These are phyloP conservation scores for Leucocoprinus birnbaumii DNA, from an alignment of 768 basidiomycete genomes.

Conservation along the genomic window DNA sequence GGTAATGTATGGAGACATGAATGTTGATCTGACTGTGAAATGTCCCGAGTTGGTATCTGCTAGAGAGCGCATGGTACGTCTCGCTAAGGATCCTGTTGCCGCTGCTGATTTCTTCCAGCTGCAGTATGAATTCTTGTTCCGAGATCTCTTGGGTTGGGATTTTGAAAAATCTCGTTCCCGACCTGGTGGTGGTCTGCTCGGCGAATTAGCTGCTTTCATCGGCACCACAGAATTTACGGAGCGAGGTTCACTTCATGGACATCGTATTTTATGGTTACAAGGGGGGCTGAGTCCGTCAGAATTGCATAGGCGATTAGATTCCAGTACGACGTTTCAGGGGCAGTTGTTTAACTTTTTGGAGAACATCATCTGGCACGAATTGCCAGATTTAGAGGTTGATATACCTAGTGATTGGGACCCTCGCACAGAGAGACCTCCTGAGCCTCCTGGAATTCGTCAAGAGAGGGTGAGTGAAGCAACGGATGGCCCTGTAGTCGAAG, in stretches of 20 bases:
- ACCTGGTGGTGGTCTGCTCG: slow-evolving; percentile 26
- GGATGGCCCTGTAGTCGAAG: too few relatives aligned
- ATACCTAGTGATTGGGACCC: neutral
- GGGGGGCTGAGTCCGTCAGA: slow-evolving; percentile 25
- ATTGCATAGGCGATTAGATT: neutral
- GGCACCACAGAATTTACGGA: slow-evolving; percentile 40
- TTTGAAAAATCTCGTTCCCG: slow-evolving; percentile 37
- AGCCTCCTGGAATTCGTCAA: too few relatives aligned
- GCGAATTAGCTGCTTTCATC: slow-evolving; percentile 30
- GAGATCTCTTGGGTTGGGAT: neutral
- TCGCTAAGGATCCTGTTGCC: slow-evolving; percentile 38
- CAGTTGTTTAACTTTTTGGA: neutral
- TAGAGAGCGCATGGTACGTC: slow-evolving; percentile 25
- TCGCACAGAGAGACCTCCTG: too few relatives aligned
- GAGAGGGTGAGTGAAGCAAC: too few relatives aligned
- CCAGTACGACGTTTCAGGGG: neutral
- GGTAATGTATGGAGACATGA: slow-evolving; percentile 20
- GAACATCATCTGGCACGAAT: neutral
- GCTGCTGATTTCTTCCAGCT: slow-evolving; percentile 26
- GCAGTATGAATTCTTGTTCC: slow-evolving; percentile 20
- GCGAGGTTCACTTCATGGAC: slow-evolving; percentile 35
- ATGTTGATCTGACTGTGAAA: too few relatives aligned
- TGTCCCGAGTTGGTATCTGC: too few relatives aligned
- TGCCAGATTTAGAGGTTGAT: neutral
- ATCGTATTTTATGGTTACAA: slow-evolving; percentile 38